Percentiles rank a stretch among this genome's conserved stretches.
phyloP scores from a whole-genome alignment of 495 filamentous ascomycete genomes.

The Xylaria castorea region DNA sequence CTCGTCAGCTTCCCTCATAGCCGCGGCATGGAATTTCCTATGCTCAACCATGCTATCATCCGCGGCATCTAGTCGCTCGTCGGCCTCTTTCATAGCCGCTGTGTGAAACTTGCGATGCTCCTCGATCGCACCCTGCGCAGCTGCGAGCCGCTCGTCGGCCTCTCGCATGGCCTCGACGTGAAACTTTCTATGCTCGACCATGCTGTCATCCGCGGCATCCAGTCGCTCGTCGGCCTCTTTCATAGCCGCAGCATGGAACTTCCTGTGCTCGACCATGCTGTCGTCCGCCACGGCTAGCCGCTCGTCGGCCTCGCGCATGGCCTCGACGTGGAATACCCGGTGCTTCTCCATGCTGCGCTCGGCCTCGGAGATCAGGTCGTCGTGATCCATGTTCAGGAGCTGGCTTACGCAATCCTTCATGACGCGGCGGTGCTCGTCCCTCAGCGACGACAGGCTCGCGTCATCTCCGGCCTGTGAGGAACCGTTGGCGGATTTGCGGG shows the following conservation, averaged over 20 bases:
- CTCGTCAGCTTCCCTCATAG: slow-evolving; percentile 16
- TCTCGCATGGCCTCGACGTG: slow-evolving; percentile 14
- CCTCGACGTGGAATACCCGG: slow-evolving; percentile 12
- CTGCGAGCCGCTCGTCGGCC: slow-evolving; percentile 11
- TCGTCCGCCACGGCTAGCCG: slow-evolving; percentile 1
- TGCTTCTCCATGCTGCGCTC: slow-evolving; percentile 20
- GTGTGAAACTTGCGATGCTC: slow-evolving; percentile 10
- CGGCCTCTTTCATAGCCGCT: neutral
- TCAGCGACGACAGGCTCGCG: neutral
- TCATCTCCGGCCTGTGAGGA: neutral
- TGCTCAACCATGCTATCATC: slow-evolving; percentile 6
- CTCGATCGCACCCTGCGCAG: neutral
- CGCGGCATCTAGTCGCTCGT: neutral
- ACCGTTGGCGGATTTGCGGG: neutral
- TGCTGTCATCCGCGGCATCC: neutral
- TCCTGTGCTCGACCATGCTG: slow-evolving; percentile 17
- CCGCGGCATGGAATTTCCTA: neutral
- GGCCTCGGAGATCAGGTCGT: slow-evolving; percentile 18
- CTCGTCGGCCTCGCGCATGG: slow-evolving; percentile 19
- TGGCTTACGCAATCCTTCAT: neutral
- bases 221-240: slow-evolving; percentile 12
- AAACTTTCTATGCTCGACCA: slow-evolving; percentile 10
- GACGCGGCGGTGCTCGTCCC: slow-evolving; percentile 6
- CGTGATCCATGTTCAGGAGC: slow-evolving; percentile 7
- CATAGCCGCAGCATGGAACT: slow-evolving; percentile 6